These are phyloP conservation scores for Emericellopsis cladophorae DNA, from an alignment of 2,329 filamentous ascomycete species.

Conservation along the genomic window DNA sequence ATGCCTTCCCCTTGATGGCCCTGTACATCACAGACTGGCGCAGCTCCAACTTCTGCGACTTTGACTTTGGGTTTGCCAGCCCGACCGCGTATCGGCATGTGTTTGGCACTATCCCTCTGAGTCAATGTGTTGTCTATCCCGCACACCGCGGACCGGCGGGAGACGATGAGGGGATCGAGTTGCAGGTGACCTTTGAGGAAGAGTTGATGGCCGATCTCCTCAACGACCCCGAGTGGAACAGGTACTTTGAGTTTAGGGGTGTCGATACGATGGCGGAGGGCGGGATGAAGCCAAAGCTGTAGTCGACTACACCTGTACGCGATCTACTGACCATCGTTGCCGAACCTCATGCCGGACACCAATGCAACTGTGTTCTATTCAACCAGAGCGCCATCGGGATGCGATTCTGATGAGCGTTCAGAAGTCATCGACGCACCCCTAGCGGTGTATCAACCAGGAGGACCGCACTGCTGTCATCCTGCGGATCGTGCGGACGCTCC, in stretches of 20 bases:
- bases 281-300: no score
- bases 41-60: conserved; percentile 11
- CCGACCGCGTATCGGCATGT: conserved; percentile 18
- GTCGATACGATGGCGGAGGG: conserved; percentile 11
- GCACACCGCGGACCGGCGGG: conserved; percentile 11
- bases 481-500: no score
- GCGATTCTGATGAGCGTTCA: no score
- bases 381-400: no score
- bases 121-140: conserved; percentile 16
- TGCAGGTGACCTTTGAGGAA: conserved; percentile 19
- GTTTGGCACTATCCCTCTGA: conserved; percentile 13
- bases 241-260: conserved; percentile 23
- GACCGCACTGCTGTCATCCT: no score
- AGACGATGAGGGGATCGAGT: conserved; percentile 20
- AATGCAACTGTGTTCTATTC: no score
- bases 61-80: conserved; percentile 21
- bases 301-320: no score
- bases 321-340: no score
- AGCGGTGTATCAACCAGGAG: no score
- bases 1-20: conserved; percentile 21
- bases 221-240: conserved; percentile 19
- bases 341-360: no score
- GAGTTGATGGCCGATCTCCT: conserved; percentile 14
- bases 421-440: no score
- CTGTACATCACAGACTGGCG: conserved; percentile 22